Evolutionary conservation across 1,284 basidiomycete genomes (phyloP).

Genomic region (Tilletia horrida): DNA sequence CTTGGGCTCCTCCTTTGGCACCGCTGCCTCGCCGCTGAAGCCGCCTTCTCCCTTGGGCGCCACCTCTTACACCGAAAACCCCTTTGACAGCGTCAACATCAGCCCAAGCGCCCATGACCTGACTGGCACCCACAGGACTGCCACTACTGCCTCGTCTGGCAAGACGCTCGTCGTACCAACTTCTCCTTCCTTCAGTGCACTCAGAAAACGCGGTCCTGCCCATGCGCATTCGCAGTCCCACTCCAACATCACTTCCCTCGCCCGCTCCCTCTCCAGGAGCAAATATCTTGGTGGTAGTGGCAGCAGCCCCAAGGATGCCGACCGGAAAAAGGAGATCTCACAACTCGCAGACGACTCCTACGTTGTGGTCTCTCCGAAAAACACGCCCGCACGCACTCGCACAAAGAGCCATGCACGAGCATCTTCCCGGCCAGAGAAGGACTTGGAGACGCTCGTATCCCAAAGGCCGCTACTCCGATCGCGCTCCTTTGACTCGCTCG

Average conservation of each 20-base stretch:
- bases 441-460: not conserved
- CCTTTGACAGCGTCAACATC: not conserved
- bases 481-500: constrained; percentile 13
- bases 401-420: not conserved
- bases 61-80: not conserved
- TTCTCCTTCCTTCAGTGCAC: not conserved
- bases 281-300: constrained; percentile 6
- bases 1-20: constrained; percentile 1
- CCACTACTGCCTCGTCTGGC: not conserved
- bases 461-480: constrained; percentile 6
- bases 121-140: not conserved
- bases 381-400: not conserved
- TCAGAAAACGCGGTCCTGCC: not conserved
- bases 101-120: constrained; percentile 12
- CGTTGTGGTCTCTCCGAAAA: not conserved
- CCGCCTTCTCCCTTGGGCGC: not conserved
- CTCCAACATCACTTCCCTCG: not conserved
- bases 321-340: not conserved
- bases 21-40: not conserved
- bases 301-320: not conserved
- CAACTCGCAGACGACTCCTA: constrained; percentile 10
- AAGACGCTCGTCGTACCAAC: not conserved
- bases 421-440: not conserved
- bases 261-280: constrained; percentile 6
- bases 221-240: not conserved